These are phyloP conservation scores for Cyberlindnera euphorbiae DNA, from an alignment of 805 yeast species.

Conservation along the genomic window DNA sequence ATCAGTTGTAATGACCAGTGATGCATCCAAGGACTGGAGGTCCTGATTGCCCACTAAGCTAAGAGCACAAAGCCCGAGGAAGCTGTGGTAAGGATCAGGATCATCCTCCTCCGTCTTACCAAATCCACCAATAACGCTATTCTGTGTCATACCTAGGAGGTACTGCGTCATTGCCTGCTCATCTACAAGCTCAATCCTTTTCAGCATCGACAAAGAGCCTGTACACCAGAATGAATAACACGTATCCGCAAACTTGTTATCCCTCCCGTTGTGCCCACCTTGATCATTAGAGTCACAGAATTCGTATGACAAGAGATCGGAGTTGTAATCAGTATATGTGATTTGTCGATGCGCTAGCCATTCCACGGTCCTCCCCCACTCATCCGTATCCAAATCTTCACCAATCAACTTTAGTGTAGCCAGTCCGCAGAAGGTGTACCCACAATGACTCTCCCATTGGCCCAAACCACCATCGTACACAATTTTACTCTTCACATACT, in stretches of 20 bases:
- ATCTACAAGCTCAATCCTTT: conserved; percentile 31
- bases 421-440: conserved; percentile 80
- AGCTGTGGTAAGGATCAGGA: conserved; percentile 71
- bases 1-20: conserved; percentile 10
- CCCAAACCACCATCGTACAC: conserved; percentile 73
- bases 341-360: conserved; percentile 70
- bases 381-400: conserved; percentile 18
- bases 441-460: conserved; percentile 73
- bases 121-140: conserved; percentile 69
- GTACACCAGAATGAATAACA: conserved; percentile 86
- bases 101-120: conserved; percentile 56
- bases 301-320: conserved; percentile 26
- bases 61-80: conserved; percentile 53
- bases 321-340: conserved; percentile 29
- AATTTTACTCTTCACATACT: conserved; percentile 33
- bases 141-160: conserved; percentile 54
- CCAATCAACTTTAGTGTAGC: conserved; percentile 47
- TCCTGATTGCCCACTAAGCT: conserved; percentile 11
- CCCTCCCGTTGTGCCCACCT: conserved; percentile 86
- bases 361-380: conserved; percentile 38
- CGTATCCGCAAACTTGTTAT: conserved; percentile 79
- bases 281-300: conserved; percentile 42
- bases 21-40: conserved; percentile 7
- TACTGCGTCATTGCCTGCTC: conserved; percentile 33
- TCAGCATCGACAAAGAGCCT: conserved; percentile 49